Base-by-base conservation (phyloP, 768 basidiomycete species). In the Agrocybe praecox region DNA sequence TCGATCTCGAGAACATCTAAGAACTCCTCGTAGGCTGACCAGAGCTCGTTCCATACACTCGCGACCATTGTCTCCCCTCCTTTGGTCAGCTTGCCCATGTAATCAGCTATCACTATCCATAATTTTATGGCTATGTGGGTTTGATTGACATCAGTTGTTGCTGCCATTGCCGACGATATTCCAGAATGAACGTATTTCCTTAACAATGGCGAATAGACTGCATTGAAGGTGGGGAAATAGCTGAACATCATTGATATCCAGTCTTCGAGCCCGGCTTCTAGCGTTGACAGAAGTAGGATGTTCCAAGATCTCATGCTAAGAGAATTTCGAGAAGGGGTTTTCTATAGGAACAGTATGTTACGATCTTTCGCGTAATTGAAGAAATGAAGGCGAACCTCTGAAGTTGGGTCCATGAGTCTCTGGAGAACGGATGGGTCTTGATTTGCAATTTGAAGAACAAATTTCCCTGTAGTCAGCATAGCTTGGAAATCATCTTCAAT, bases 1-100 rank as follows among this genome's bases (percentile, higher is more conserved):
- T 85, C 84, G 3, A 62, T 66, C 60, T 85, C 83, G 36, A 88
- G 74, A 1, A 77, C 73, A 40, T 72, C 64, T 14, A 86, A 64
- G 33, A 89, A 73, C 12, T 69, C 69, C 60, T 86, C 86, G 53
- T 89, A 89, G 1, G 86, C 79, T 1, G 88, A 82, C 89, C 89
- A 92, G 8, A 92, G 67, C 62, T 89, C 86, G 63, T 89, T 90
- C 90, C 90, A 92, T 10, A 90, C 76, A 42, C 69, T 72, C 40
- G 74, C 69, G 19, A 78, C 66, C 17, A 72, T 57, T 29, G 59
- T 62, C 53, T 75, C 74, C n/a, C 67, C 69, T 15, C 57, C 65
- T 21, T 71, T 62, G 18, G 63, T 67, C 18, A 46, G 54, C 45
- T 56, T 55, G 2, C 73, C 71, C 42, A 70, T 64, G 59, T 70